A percentile compares a stretch with the other conserved stretches of the same genome.
phyloP scores from a whole-genome alignment of 192 early-diverging fungal species.

The Chytriomyces sp. region DNA sequence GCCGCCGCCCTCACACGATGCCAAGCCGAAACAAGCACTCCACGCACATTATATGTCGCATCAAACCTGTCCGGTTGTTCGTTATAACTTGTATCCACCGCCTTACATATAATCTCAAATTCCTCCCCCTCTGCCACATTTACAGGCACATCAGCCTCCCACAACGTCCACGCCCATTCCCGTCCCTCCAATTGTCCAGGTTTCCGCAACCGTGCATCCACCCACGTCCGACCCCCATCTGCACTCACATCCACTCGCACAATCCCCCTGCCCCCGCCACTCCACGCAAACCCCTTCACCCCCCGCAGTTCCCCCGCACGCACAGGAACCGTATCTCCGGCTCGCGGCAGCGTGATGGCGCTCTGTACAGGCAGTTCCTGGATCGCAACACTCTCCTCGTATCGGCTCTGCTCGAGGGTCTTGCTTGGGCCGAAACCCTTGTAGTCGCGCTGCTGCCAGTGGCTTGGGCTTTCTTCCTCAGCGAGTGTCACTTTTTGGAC shows the following conservation, averaged over 20 bases:
- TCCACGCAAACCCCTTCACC: constrained; percentile 56
- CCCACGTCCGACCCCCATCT: constrained; percentile 82
- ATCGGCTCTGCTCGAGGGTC: constrained; percentile 40
- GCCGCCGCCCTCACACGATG: constrained; percentile 48
- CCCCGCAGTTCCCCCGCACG: neutral
- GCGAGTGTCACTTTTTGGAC: constrained; percentile 34
- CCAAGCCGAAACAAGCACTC: constrained; percentile 52
- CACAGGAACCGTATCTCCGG: constrained; percentile 20
- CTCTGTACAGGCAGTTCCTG: constrained; percentile 85
- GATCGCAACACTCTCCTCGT: constrained; percentile 53
- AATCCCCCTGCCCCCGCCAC: constrained; percentile 45
- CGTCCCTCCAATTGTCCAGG: constrained; percentile 26
- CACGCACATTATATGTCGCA: constrained; percentile 53
- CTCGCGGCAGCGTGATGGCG: constrained; percentile 65
- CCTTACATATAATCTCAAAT: constrained; percentile 76
- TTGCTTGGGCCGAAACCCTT: constrained; percentile 60
- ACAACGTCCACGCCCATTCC: constrained; percentile 85
- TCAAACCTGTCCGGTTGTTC: constrained; percentile 71
- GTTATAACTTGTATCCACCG: constrained; percentile 85
- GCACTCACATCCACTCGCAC: constrained; percentile 46
- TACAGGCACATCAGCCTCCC: constrained; percentile 64
- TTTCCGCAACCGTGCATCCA: constrained; percentile 49
- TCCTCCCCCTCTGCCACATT: constrained; percentile 27
- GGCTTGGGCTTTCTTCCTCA: constrained; percentile 43
- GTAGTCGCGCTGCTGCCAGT: constrained; percentile 54